Conservation (phyloP, 2,329 filamentous ascomycete species). For the Fusarium austroafricanum region DNA sequence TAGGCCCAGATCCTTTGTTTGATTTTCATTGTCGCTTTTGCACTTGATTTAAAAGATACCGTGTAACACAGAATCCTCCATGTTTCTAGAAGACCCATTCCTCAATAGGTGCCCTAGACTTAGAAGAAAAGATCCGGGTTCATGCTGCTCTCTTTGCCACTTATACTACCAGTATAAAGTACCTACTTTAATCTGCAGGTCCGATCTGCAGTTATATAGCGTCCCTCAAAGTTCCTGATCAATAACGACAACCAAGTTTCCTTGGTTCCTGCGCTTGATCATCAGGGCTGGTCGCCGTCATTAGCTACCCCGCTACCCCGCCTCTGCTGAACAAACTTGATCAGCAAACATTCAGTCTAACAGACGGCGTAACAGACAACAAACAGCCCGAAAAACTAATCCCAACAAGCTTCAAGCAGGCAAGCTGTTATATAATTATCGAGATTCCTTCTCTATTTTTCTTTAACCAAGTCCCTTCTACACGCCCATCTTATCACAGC, state of each 20-base stretch:
- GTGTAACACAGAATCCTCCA: background rate
- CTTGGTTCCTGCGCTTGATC: background rate
- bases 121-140: background rate
- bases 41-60: background rate
- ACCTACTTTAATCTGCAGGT: too few species aligned
- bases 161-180: too few species aligned
- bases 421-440: background rate
- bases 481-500: slow-evolving; percentile 9
- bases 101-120: background rate
- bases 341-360: slow-evolving; percentile 26
- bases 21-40: background rate
- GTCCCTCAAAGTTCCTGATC: slow-evolving; percentile 22
- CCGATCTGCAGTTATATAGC: background rate
- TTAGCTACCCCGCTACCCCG: slow-evolving; percentile 55
- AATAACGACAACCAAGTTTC: background rate
- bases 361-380: slow-evolving; percentile 8
- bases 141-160: background rate
- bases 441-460: background rate
- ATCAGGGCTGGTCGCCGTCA: slow-evolving; percentile 32
- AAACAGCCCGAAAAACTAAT: slow-evolving; percentile 5
- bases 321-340: slow-evolving; percentile 42
- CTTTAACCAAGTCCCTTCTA: background rate
- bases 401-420: background rate
- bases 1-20: background rate
- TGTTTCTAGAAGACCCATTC: too few species aligned